Evolutionary conservation across 2,329 filamentous ascomycete genomes (phyloP), one percentile per base, ranked within the genome.

Genomic region (Hawksworthiomyces lignivorus): DNA sequence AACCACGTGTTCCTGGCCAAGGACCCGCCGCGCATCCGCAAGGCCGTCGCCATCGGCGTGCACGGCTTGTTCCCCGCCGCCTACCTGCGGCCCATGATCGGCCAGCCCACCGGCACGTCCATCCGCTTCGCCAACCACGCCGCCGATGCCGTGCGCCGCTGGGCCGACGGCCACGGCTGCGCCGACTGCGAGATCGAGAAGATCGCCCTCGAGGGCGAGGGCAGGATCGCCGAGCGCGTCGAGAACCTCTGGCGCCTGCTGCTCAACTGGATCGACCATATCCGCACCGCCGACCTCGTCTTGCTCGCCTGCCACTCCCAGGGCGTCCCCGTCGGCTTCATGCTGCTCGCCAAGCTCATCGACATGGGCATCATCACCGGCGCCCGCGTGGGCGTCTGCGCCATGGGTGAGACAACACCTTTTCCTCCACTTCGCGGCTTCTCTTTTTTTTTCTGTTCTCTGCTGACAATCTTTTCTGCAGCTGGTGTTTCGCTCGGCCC

Each of bases 221-320:
- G 92, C 19, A 87, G 86, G 58, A 92, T 98, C 35, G 76, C 76
- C 3, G 89, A 97, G 48, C 77, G 92, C 7, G 87, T 97, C 1
- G 85, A 94, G 47, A 85, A 94, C 29, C 67, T 98, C 7, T 98
- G 92, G 92, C 94, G 90, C 61, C 71, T 97, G 9, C 70, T 98
- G 42, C 71, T 96, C 21, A 96, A 96, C 60, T 95, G 88, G 87
- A 86, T 96, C 50, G 87, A 95, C 28, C 82, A 90, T 49, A 84
- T 98, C 24, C 80, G 86, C 39, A 76, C 75, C 40, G 89, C 92
- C 0, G 92, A 98, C 61, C 82, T 97, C 47, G 82, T 98, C 31
- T 63, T 98, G 29, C 68, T 98, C n/a, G 87, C 87, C 3, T 95
- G 88, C 46, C 92, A 98, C 60, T 94, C 87, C 3, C 92, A 98